Percentiles rank a stretch among this genome's conserved stretches.
These are phyloP conservation scores for Solioccasus polychromus DNA, from an alignment of 768 basidiomycete species.

Conservation along the genomic window DNA sequence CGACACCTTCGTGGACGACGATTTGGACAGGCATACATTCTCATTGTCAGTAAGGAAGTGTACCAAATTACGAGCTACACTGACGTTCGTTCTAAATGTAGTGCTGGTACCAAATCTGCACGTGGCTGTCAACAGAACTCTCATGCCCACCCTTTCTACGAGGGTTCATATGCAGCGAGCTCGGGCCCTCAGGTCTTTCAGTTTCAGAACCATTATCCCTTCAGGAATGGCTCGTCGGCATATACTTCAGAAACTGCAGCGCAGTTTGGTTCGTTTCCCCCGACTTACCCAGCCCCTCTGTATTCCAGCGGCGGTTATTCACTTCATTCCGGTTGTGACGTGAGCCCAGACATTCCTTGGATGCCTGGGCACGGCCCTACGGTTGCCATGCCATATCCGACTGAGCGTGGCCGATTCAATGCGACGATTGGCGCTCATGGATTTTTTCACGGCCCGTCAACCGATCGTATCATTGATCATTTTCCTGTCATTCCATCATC, in stretches of 20 bases:
- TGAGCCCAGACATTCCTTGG: not conserved
- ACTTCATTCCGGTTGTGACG: not conserved
- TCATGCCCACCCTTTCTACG: no score
- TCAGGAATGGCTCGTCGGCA: not conserved
- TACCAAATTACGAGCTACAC: no score
- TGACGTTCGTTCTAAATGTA: no score
- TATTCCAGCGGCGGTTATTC: not conserved
- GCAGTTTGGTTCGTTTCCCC: not conserved
- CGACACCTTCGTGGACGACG: no score
- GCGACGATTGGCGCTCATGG: conserved; percentile 4
- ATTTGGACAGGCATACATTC: no score
- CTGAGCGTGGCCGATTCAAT: not conserved
- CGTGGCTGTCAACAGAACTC: no score
- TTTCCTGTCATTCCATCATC: not conserved
- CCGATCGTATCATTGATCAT: not conserved
- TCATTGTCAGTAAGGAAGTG: no score
- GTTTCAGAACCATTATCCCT: no score
- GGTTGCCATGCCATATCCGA: conserved; percentile 5
- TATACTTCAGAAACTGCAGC: not conserved
- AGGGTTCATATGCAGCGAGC: no score
- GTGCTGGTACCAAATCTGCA: no score
- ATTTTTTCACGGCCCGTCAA: not conserved
- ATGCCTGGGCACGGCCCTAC: not conserved
- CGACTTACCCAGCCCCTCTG: not conserved
- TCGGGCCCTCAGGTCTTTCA: not conserved